Evolutionary conservation across 2,329 filamentous ascomycete genomes (phyloP), one percentile per base, ranked within the genome.

Genomic region (Sclerotinia nivalis): DNA sequence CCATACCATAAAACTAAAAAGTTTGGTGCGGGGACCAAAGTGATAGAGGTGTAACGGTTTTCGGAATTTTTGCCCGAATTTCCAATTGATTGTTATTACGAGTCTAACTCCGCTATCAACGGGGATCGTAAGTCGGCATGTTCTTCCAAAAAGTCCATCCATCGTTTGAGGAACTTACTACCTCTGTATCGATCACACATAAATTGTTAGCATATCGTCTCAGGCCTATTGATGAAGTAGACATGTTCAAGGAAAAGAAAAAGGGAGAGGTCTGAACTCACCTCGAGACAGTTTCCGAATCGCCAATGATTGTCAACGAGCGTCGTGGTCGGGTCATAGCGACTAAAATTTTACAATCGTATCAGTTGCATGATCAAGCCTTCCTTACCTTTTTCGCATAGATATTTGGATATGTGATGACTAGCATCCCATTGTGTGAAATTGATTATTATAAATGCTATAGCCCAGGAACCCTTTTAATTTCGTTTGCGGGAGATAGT

Each of bases 261-360:
- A 70, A 71, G 71, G 61, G 64, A 52, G 37, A 66, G 66, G 71
- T 73, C 69, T 64, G 64, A 71, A 88, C 92, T 87, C 84, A 97
- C 89, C 45, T 62, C 80, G 90, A 89, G 69, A 97, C 69, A 4
- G 95, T 98, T 79, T 97, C 96, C 71, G 93, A 96, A 80, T 99
- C 96, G 58, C 95, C 96, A 76, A 97, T 91, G 25, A 99, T 87
- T 72, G 92, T 96, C 56, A 99, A 84, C 78, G 96, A 95, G 75
- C 96, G 88, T 82, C 92, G 95, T 8, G 96, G 93, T 74, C 96
- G 88, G 72, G 96, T 99, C 94, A 99, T 98, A 67, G 96, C 95
- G 75, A 98, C 94, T 97, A 45, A 13, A n/a, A 22, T 64, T 64
- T 52, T 22, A 12, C 20, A 54, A 22, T 66, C 31, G n/a, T 13